Conservation (phyloP, 2,329 filamentous ascomycete species). For the Ophiostoma sp. region DNA sequence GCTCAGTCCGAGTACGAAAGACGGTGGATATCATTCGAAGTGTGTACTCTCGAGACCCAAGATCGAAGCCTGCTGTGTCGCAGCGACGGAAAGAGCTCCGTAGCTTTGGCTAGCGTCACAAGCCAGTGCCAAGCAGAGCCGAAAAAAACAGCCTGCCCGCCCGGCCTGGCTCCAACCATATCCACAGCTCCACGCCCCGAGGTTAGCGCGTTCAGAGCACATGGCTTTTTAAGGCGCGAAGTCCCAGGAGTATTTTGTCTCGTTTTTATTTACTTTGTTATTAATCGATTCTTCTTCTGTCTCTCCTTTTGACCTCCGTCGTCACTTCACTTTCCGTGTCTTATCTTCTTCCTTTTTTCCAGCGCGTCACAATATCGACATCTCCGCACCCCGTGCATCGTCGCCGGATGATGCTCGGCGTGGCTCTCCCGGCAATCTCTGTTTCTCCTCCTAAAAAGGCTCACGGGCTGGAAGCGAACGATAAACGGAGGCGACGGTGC, state of each 20-base stretch:
- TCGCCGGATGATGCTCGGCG: not conserved
- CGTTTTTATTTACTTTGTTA: not conserved
- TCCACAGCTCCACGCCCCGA: not conserved
- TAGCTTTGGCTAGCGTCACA: not conserved
- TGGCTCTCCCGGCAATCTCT: conserved; percentile 6
- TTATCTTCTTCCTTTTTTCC: not conserved
- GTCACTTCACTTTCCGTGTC: not conserved
- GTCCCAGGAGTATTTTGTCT: not conserved
- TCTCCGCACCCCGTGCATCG: not conserved
- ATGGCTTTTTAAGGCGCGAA: not conserved
- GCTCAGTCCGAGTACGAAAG: not conserved
- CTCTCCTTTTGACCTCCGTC: not conserved
- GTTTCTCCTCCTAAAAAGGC: not conserved
- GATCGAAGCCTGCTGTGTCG: not conserved
- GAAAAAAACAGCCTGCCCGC: not conserved
- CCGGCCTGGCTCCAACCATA: not conserved
- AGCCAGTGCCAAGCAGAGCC: not conserved
- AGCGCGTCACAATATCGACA: not conserved
- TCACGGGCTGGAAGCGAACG: conserved; percentile 8
- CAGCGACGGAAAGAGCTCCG: not conserved
- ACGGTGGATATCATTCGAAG: not conserved
- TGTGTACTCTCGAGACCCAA: not conserved
- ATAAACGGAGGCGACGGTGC: conserved; percentile 10
- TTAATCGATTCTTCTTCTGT: not conserved
- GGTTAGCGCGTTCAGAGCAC: conserved; percentile 2